Conservation (phyloP, 2,329 filamentous ascomycete species). For the Helicocarpus griseus region DNA sequence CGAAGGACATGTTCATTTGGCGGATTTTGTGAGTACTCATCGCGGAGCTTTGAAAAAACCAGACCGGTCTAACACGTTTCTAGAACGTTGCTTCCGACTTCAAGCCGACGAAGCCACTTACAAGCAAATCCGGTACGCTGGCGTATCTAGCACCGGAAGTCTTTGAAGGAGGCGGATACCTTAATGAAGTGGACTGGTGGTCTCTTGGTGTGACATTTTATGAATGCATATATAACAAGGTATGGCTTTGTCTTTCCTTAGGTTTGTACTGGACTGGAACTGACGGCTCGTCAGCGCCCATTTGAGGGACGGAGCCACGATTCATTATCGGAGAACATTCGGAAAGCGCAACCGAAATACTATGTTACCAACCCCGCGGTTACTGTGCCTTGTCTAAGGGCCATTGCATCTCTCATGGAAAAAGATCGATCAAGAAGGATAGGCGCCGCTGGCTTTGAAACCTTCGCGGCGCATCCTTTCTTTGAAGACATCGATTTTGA, state of each 20-base stretch:
- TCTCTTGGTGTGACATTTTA: constrained; percentile 97
- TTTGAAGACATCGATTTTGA: constrained; percentile 80
- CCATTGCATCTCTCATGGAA: constrained; percentile 74
- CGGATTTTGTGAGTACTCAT: constrained; percentile 71
- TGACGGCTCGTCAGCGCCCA: constrained; percentile 54
- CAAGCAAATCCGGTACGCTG: constrained; percentile 92
- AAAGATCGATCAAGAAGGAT: constrained; percentile 71
- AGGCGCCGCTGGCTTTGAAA: constrained; percentile 70
- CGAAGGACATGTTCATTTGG: constrained; percentile 90
- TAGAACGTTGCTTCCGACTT: constrained; percentile 96
- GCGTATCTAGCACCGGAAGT: constrained; percentile 95
- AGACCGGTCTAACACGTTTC: constrained; percentile 9
- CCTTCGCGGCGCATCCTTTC: constrained; percentile 80
- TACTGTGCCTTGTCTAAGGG: constrained; percentile 76
- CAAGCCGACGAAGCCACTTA: constrained; percentile 68
- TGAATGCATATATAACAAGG: constrained; percentile 99
- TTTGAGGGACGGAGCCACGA: constrained; percentile 87
- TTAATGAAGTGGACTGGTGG: constrained; percentile 94
- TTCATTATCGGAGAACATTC: constrained; percentile 67
- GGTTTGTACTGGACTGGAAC: constrained; percentile 15
- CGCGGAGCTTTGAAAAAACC: background rate
- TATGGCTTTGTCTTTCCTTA: constrained; percentile 29
- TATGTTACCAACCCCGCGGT: constrained; percentile 90
- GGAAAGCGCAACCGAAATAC: constrained; percentile 72
- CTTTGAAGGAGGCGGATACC: constrained; percentile 82